Evolutionary conservation across 345 rosid species (phyloP), one percentile per base, ranked within the genome.

Genomic region (Sonneratia caseolaris): DNA sequence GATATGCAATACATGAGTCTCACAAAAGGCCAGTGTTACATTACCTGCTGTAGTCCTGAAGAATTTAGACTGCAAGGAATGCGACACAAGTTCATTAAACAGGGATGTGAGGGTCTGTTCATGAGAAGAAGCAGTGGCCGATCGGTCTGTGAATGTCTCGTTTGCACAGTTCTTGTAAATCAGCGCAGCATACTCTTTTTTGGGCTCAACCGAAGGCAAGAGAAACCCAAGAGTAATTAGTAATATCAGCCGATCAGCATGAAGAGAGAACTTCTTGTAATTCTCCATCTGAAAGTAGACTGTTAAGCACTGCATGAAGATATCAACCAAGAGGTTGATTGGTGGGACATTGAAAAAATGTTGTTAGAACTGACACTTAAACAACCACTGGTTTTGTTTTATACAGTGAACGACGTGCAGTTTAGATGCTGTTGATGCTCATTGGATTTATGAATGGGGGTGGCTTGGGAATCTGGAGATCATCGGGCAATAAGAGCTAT

Each of bases 1-100:
- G 32, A 27, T 27, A 27, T 27, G 45, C 45, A 42, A 42, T 42
- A 42, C 10, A 42, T 32, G 37, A 69, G 7, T 15, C 7, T 12
- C 51, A 7, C 8, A 37, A 16, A 49, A 69, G 40, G 64, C 61
- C 32, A 13, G 2, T 37, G 56, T 24, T 70, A 7, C 75, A 35
- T 77, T 76, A 43, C 89, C 90, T 0, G 76, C 75, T 0, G 82
- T 74, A 76, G 92, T 70, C 79, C 83, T 86, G 72, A 66, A 86
- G 81, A 86, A 93, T 68, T 78, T 91, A 65, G 83, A 80, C 2
- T 68, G 71, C 42, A 77, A 78, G 5, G 98, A 84, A 68, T 81
- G 83, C 0, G 88, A 62, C 57, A 74, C 64, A 32, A 91, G 84
- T 68, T 84, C 80, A 47, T 74, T 62, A 72, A 83, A 85, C 56